Evolutionary conservation across 2,329 filamentous ascomycete species (phyloP), one percentile per base, ranked within the genome.

Genomic region (Fusarium nurragi): DNA sequence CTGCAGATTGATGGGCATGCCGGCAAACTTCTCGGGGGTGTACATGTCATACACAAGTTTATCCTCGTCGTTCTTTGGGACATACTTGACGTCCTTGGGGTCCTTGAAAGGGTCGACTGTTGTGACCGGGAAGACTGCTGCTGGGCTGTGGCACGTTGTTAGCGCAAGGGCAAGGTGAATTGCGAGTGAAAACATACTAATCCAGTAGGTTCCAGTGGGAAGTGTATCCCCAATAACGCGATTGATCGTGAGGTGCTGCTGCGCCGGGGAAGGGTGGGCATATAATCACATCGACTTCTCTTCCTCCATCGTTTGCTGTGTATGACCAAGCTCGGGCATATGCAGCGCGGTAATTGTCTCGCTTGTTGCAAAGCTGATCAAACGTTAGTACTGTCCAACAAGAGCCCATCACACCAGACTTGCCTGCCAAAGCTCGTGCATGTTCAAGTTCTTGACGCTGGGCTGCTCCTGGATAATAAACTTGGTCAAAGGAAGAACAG

Each of bases 141-240:
- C 83, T 1, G 89, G 86, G 72, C 55, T 59, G 4, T 10, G 4
- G 9, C 1, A 21, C 2, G 10, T 1, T 4, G 38, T 59, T 10
- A 59, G 54, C 3, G 0, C 2, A 5, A 28, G 12, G 2, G 2
- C 1, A 5, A 16, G 4, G 1, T n/a, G n/a, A 2, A 11, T 0
- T 10, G 13, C 11, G 5, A 2, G 6, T n/a, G 3, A 34, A 8
- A 5, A 28, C 55, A 6, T 39, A 59, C 55, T 90, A 90, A 72
- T 92, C 88, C 2, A 91, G 80, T 38, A 91, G 68, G 71, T 91
- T 92, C 87, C 88, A 91, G 60, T 88, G 83, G 1, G 83, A 78
- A 0, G 87, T 90, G 66, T 91, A 92, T 2, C 83, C 83, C 87
- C 88, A 91, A 79, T 72, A 89, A 69, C 74, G 72, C 5, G 72